These are phyloP conservation scores for Epichloe baconii DNA, from an alignment of 2,329 filamentous ascomycete species.

Conservation along the genomic window DNA sequence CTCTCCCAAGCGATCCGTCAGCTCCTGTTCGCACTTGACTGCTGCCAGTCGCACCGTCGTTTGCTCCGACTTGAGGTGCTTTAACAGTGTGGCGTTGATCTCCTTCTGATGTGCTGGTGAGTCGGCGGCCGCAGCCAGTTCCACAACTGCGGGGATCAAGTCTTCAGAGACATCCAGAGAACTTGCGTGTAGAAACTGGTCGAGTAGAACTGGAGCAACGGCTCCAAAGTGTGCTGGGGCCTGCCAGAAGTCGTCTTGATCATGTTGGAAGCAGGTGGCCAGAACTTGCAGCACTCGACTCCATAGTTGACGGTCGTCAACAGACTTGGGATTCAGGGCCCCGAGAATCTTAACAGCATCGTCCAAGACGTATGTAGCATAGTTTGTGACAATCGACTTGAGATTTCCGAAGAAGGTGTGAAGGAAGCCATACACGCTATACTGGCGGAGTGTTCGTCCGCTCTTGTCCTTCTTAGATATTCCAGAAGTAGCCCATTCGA, in stretches of 20 bases:
- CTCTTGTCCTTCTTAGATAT: conserved; percentile 47
- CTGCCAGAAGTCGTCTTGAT: conserved; percentile 95
- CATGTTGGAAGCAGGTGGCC: conserved; percentile 66
- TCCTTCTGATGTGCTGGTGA: conserved; percentile 85
- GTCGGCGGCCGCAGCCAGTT: conserved; percentile 67
- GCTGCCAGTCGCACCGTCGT: conserved; percentile 65
- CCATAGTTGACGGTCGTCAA: conserved; percentile 49
- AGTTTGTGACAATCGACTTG: conserved; percentile 88
- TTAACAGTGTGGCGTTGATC: conserved; percentile 67
- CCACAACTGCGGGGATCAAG: conserved; percentile 63
- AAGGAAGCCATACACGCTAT: conserved; percentile 72
- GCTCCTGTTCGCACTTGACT: conserved; percentile 64
- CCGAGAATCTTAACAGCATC: conserved; percentile 53
- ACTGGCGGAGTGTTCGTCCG: conserved; percentile 49
- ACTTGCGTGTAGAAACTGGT: conserved; percentile 45
- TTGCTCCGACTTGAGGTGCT: conserved; percentile 61
- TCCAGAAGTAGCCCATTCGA: conserved; percentile 61
- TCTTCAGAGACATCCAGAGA: conserved; percentile 32
- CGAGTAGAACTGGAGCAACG: conserved; percentile 55
- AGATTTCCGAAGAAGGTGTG: conserved; percentile 69
- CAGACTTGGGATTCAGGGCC: conserved; percentile 31
- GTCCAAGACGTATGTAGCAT: conserved; percentile 74
- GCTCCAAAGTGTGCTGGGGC: conserved; percentile 71
- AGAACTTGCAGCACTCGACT: conserved; percentile 58
- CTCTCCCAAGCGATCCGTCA: conserved; percentile 73